Evolutionary conservation across 495 filamentous ascomycete genomes (phyloP), one percentile per base, ranked within the genome.

Genomic region (Cudoniella acicularis): DNA sequence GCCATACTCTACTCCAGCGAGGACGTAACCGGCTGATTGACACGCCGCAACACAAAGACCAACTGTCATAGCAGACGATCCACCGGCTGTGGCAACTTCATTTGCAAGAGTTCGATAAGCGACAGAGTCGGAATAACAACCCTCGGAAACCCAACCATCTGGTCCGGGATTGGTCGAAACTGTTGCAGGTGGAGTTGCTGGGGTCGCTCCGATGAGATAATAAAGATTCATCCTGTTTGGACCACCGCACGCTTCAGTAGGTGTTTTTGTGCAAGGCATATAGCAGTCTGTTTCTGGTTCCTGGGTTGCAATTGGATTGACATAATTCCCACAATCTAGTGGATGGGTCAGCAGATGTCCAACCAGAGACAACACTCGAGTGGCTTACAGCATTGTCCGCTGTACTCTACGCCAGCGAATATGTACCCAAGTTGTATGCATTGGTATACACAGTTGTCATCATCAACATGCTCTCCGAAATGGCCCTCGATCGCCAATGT

Each of bases 211-310:
- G 1, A 20, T 22, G n/a, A 54, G 36, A 21, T 54, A 41, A 20
- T 87, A 87, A 18, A 86, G 63, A 43, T 77, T 83, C 16, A 87
- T 64, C 13, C 75, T 70, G 57, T 73, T 73, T 0, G 71, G 55
- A 2, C 79, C 84, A 47, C 84, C 84, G 59, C 84, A 87, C 54
- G 72, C 67, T 60, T 86, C 76, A n/a, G 70, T 72, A 10, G 62
- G 59, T 64, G 84, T 77, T 30, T 77, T 82, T 45, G 73, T 77
- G 70, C 84, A 87, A 26, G 69, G 53, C 73, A 78, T 79, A 56
- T 70, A 70, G 68, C 84, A 87, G 24, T 74, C 77, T 36, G 30
- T 36, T 36, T 36, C 30, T 36, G 30, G 30, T 36, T 36, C 30
- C 13, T 36, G 30, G 4, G 30, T 36, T 36, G 30, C 30, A 4